These are phyloP conservation scores for Wickerhamomyces canadensis DNA, from an alignment of 805 yeast genomes.

Conservation along the genomic window DNA sequence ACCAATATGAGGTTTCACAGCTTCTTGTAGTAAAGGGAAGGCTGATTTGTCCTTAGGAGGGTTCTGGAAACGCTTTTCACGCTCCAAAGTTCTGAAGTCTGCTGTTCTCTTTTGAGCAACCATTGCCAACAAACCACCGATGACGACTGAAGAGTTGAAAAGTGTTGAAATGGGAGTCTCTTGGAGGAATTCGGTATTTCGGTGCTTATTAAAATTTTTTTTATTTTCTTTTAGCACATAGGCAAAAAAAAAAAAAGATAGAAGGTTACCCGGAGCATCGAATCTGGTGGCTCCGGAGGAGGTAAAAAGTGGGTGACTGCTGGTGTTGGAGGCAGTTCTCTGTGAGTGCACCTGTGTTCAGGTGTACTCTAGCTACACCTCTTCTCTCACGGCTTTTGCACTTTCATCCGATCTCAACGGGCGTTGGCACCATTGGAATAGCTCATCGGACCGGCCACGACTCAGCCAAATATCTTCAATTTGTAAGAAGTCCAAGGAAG, in stretches of 20 bases:
- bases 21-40: conserved; percentile 78
- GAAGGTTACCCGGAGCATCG: neutral
- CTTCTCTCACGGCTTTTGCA: too few relatives aligned
- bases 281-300: too few relatives aligned
- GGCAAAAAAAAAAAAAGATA: neutral
- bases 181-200: neutral
- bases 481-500: too few relatives aligned
- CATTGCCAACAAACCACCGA: conserved; percentile 7
- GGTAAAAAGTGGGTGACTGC: too few relatives aligned
- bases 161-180: neutral
- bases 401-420: too few relatives aligned
- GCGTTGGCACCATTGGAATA: too few relatives aligned
- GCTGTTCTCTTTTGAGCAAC: conserved; percentile 32
- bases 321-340: too few relatives aligned
- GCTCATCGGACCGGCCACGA: conserved; percentile 1
- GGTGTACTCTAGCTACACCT: too few relatives aligned
- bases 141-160: too few relatives aligned
- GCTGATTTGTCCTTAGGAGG: conserved; percentile 87
- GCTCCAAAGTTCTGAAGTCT: conserved; percentile 66
- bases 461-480: too few relatives aligned
- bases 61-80: conserved; percentile 77
- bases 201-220: conserved; percentile 5
- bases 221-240: too few relatives aligned
- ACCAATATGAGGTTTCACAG: conserved; percentile 92
- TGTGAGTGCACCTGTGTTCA: too few relatives aligned